A percentile compares a stretch with the other conserved stretches of the same genome.
Evolutionary conservation across 2,329 filamentous ascomycete species (phyloP).

Genomic region (Harringtonia lauricola): DNA sequence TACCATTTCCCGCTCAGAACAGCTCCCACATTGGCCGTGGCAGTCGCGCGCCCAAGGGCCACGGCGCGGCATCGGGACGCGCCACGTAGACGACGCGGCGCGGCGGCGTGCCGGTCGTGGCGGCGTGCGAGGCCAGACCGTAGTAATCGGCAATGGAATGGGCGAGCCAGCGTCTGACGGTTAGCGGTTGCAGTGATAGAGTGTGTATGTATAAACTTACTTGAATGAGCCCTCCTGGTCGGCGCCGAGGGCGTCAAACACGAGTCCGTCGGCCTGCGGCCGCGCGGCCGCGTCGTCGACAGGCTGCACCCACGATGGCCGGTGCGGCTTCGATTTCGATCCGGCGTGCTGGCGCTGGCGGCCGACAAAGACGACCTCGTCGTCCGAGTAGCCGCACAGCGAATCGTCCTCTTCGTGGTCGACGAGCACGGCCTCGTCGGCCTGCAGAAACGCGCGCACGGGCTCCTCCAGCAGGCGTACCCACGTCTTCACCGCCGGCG

Average conservation of each 20-base stretch:
- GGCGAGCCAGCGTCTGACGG: slow-evolving; percentile 73
- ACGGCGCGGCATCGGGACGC: slow-evolving; percentile 42
- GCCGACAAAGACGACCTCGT: slow-evolving; percentile 85
- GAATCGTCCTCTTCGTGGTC: slow-evolving; percentile 1
- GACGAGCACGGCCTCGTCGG: slow-evolving; percentile 19
- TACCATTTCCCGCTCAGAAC: slow-evolving; percentile 19
- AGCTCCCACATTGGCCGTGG: slow-evolving; percentile 55
- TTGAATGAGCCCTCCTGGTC: slow-evolving; percentile 74
- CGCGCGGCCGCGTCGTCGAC: slow-evolving; percentile 24
- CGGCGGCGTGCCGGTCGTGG: slow-evolving; percentile 59
- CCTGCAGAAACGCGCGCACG: slow-evolving; percentile 62
- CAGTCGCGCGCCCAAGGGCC: slow-evolving; percentile 19
- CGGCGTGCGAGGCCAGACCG: slow-evolving; percentile 72
- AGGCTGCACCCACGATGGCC: slow-evolving; percentile 22
- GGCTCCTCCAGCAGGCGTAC: slow-evolving; percentile 78
- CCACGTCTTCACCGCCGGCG: slow-evolving; percentile 66
- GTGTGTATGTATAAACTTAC: slow-evolving; percentile 37
- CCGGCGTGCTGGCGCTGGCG: too few species aligned
- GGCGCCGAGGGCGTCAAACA: slow-evolving; percentile 70
- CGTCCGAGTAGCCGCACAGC: slow-evolving; percentile 31
- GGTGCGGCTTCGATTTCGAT: too few species aligned
- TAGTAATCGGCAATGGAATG: slow-evolving; percentile 91
- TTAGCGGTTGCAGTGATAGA: too few species aligned
- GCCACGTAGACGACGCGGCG: slow-evolving; percentile 70
- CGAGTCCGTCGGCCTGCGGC: slow-evolving; percentile 50